These are phyloP conservation scores for Sophora flavescens DNA, from an alignment of 306 rosid species.

Conservation along the genomic window DNA sequence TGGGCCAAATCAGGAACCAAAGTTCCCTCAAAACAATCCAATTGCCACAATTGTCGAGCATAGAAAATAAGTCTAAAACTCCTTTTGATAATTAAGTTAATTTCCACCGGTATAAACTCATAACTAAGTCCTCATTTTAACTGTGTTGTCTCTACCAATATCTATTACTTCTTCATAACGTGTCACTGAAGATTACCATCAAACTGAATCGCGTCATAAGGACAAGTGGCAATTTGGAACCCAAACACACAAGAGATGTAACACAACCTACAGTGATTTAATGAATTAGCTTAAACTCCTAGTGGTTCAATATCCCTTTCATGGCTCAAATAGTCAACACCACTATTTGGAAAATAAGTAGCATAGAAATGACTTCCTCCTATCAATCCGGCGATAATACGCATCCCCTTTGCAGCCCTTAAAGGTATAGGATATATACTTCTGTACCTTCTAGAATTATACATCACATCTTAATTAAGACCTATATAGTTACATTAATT, in stretches of 20 bases:
- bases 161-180: background rate
- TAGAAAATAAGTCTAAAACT: slow-evolving; percentile 38
- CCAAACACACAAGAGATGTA: slow-evolving; percentile 8
- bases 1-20: slow-evolving; percentile 25
- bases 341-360: slow-evolving; percentile 33
- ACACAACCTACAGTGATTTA: background rate
- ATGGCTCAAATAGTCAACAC: slow-evolving; percentile 42
- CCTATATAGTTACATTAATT: background rate
- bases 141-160: background rate
- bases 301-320: slow-evolving; percentile 48
- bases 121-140: background rate
- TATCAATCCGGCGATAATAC: slow-evolving; percentile 52
- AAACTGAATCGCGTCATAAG: background rate
- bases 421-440: background rate
- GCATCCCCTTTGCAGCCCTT: slow-evolving; percentile 33
- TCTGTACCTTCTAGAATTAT: background rate
- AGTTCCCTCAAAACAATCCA: background rate
- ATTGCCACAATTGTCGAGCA: slow-evolving; percentile 28
- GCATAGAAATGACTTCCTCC: slow-evolving; percentile 45
- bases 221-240: slow-evolving; percentile 38
- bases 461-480: slow-evolving; percentile 1
- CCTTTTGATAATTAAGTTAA: background rate
- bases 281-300: background rate
- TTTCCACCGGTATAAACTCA: slow-evolving; percentile 25
- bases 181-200: slow-evolving; percentile 21